These are phyloP conservation scores for Pyrenochaeta sp. DNA, from an alignment of 2,329 filamentous ascomycete species.

Conservation along the genomic window DNA sequence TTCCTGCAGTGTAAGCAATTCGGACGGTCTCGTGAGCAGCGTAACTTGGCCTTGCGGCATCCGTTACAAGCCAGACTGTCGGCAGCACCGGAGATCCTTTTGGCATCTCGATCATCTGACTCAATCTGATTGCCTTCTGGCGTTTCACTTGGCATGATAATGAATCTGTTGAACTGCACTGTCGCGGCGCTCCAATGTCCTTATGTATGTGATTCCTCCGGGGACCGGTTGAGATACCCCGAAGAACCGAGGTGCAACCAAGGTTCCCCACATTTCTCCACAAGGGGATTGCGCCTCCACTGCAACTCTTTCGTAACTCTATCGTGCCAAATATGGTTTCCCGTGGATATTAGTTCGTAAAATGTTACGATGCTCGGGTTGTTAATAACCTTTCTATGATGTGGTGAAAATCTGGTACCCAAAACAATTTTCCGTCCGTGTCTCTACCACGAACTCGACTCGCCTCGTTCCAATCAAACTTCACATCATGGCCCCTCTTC, in stretches of 20 bases:
- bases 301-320: background rate
- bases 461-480: background rate
- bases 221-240: conserved; percentile 12
- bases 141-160: conserved; percentile 15
- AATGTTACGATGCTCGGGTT: too few relatives aligned
- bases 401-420: too few relatives aligned
- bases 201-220: conserved; percentile 15
- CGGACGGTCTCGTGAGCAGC: conserved; percentile 26
- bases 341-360: background rate
- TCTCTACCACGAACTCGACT: background rate
- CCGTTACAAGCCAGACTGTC: conserved; percentile 27
- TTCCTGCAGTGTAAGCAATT: conserved; percentile 26
- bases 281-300: background rate
- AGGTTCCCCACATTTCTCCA: conserved; percentile 5
- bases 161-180: background rate
- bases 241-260: conserved; percentile 1
- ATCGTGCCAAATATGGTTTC: background rate
- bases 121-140: conserved; percentile 8
- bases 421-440: too few relatives aligned
- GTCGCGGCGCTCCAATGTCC: background rate
- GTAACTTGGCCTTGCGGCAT: conserved; percentile 26
- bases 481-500: conserved; percentile 19
- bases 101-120: conserved; percentile 9
- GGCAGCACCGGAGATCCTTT: background rate
- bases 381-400: too few relatives aligned